Percentiles rank a stretch among this genome's conserved stretches.
phyloP scores from a whole-genome alignment of 1,284 basidiomycete species.

The Leccinum pachyderme region DNA sequence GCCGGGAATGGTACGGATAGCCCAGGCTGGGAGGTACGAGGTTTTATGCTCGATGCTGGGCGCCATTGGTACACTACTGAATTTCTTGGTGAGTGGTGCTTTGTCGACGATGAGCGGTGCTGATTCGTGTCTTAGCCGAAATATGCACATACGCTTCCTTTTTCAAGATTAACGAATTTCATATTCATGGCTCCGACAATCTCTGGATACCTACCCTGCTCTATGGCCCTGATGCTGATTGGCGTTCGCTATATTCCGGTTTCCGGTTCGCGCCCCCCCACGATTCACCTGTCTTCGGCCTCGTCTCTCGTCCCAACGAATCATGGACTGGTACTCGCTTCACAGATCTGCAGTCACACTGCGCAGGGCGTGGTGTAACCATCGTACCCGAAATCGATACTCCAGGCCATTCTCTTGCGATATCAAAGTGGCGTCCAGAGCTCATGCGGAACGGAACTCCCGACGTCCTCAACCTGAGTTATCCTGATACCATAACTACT shows the following conservation, averaged over 20 bases:
- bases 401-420: constrained; percentile 37
- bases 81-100: constrained; percentile 30
- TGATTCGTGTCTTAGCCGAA: constrained; percentile 27
- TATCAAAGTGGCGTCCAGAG: constrained; percentile 39
- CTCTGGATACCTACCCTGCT: constrained; percentile 35
- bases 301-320: constrained; percentile 35
- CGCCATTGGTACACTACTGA: constrained; percentile 36
- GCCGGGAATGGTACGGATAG: constrained; percentile 34
- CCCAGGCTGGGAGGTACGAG: constrained; percentile 40
- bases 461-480: constrained; percentile 36
- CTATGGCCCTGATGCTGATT: constrained; percentile 22
- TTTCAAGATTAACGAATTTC: constrained; percentile 39
- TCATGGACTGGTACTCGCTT: constrained; percentile 33
- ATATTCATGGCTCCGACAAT: constrained; percentile 38
- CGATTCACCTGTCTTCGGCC: constrained; percentile 27
- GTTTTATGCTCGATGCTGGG: constrained; percentile 41
- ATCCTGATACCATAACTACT: constrained; percentile 37
- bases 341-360: constrained; percentile 32
- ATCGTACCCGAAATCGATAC: constrained; percentile 40
- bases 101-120: background rate
- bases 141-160: constrained; percentile 40
- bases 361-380: constrained; percentile 32
- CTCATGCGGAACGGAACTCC: constrained; percentile 31
- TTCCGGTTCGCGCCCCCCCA: constrained; percentile 37
- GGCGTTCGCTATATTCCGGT: constrained; percentile 36